These are phyloP conservation scores for Cadophora gregata DNA, from an alignment of 2,329 filamentous ascomycete species.

Conservation along the genomic window DNA sequence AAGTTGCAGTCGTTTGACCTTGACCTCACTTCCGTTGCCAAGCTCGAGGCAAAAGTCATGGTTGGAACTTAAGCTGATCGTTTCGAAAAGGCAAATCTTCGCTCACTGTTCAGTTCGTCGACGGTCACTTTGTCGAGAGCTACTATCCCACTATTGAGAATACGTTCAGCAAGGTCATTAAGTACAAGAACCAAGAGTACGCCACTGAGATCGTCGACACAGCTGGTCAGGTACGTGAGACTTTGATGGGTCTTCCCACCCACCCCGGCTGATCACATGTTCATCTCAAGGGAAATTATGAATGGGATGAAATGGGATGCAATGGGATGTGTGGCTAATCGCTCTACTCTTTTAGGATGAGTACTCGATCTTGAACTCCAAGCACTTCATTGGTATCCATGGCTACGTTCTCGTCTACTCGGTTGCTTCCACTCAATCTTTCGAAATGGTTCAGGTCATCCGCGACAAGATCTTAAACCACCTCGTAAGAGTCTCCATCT, in stretches of 20 bases:
- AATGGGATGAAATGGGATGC: not conserved
- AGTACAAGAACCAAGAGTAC: slow-evolving; percentile 90
- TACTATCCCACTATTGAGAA: slow-evolving; percentile 99
- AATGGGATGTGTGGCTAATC: slow-evolving; percentile 23
- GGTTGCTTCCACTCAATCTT: slow-evolving; percentile 91
- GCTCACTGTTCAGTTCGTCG: slow-evolving; percentile 94
- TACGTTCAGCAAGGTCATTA: slow-evolving; percentile 95
- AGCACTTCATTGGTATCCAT: slow-evolving; percentile 99
- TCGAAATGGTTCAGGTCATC: slow-evolving; percentile 97
- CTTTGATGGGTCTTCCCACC: slow-evolving; percentile 4
- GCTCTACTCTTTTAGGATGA: slow-evolving; percentile 71
- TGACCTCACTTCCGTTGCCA: slow-evolving; percentile 23
- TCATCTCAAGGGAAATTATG: not conserved
- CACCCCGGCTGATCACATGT: slow-evolving; percentile 24
- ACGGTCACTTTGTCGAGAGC: slow-evolving; percentile 97
- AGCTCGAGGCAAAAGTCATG: not conserved
- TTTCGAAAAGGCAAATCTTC: slow-evolving; percentile 83
- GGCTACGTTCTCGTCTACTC: slow-evolving; percentile 99
- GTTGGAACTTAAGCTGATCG: slow-evolving; percentile 10
- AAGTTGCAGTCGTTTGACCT: slow-evolving; percentile 46
- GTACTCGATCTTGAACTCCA: slow-evolving; percentile 97
- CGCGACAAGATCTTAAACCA: slow-evolving; percentile 97
- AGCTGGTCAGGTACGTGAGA: slow-evolving; percentile 77
- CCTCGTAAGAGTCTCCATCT: slow-evolving; percentile 64
- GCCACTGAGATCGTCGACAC: slow-evolving; percentile 98